These are phyloP conservation scores for Triangularia verruculosa DNA, from an alignment of 2,329 filamentous ascomycete species.

Conservation along the genomic window DNA sequence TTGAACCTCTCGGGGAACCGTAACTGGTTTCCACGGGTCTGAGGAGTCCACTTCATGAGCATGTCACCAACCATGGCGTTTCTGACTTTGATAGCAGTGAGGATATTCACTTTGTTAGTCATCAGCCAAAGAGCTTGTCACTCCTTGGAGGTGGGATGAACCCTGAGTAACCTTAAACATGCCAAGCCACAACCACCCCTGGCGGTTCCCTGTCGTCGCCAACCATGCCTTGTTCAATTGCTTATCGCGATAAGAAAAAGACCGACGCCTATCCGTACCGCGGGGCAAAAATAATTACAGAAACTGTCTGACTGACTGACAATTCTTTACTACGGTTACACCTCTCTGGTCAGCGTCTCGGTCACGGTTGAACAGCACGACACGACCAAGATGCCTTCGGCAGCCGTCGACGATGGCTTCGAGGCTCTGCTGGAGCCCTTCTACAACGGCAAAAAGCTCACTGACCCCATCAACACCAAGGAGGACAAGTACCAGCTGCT, in stretches of 20 bases:
- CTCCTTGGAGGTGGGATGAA: not conserved
- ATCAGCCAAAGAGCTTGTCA: too few relatives aligned
- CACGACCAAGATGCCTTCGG: constrained; percentile 40
- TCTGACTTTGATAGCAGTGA: not conserved
- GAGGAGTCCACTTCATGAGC: not conserved
- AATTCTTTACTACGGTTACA: not conserved
- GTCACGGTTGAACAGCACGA: constrained; percentile 17
- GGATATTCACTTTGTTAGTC: too few relatives aligned
- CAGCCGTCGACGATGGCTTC: constrained; percentile 59
- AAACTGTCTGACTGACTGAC: too few relatives aligned
- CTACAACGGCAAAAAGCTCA: constrained; percentile 66
- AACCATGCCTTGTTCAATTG: constrained; percentile 10
- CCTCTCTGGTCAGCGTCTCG: not conserved
- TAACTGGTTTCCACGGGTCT: not conserved
- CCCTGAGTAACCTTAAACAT: not conserved
- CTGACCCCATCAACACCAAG: constrained; percentile 60
- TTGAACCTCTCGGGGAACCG: not conserved
- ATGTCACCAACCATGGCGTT: not conserved
- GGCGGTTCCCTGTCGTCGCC: constrained; percentile 15
- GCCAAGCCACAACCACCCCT: not conserved
- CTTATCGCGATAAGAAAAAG: constrained; percentile 20
- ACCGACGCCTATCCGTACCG: constrained; percentile 3
- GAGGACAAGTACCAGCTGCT: constrained; percentile 96
- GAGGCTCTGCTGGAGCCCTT: constrained; percentile 65
- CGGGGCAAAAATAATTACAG: constrained; percentile 26